Percentiles rank a stretch among this genome's conserved stretches.
Conservation (phyloP, 441 rosid genomes). For the Croton laevigatus region DNA sequence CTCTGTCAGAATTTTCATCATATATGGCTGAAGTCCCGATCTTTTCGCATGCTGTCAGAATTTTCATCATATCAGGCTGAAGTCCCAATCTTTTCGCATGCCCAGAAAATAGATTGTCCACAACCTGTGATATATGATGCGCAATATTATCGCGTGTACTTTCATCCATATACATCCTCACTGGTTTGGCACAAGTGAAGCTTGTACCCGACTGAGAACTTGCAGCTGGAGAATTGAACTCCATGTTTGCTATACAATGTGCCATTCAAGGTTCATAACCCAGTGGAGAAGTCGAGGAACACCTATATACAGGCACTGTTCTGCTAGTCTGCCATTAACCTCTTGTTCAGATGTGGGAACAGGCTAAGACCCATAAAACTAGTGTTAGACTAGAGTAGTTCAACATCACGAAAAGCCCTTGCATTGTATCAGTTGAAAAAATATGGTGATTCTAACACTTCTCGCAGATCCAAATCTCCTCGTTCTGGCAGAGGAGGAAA, state of each 20-base stretch:
- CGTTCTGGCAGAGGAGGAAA: slow-evolving; percentile 86
- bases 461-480: slow-evolving; percentile 84
- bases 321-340: neutral
- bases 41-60: neutral
- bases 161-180: neutral
- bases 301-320: slow-evolving; percentile 17
- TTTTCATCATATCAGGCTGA: neutral
- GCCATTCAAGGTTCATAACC: neutral
- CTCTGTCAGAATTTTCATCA: neutral
- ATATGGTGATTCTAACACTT: slow-evolving; percentile 79
- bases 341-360: slow-evolving; percentile 6
- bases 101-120: neutral
- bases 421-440: slow-evolving; percentile 71
- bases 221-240: neutral
- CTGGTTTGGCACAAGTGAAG: slow-evolving; percentile 13
- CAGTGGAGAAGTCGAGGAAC: neutral
- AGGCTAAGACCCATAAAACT: slow-evolving; percentile 1
- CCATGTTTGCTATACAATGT: slow-evolving; percentile 16
- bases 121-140: neutral
- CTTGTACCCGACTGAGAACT: neutral
- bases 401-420: neutral
- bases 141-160: neutral
- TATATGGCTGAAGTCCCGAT: neutral
- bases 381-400: neutral
- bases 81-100: neutral